Evolutionary conservation across 371 early-diverging fungal species (phyloP), one percentile per base, ranked within the genome.

Genomic region (Mucor velutinosus): DNA sequence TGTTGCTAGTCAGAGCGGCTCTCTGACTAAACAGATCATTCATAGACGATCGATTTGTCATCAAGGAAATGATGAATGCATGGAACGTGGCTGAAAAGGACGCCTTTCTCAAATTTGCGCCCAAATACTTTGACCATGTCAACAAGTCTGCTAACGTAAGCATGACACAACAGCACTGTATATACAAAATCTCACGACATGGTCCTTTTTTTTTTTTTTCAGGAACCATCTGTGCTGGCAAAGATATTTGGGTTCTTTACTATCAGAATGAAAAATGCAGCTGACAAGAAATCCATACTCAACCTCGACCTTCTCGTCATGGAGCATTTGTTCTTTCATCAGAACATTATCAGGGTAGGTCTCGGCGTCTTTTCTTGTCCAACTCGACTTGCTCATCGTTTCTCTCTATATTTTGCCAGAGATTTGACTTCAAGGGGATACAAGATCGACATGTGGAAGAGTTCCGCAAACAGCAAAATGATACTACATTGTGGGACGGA

Each of bases 161-260:
- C 19, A 29, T 33, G 10, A 30, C 21, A 15, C 51, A 64, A 64
- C 57, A 41, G 47, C 6, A 8, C 4, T 11, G 10, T 37, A 29
- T n/a, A 37, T 37, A 23, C 33, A 37, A 49, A 25, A 35, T 29
- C 15, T 51, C 30, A 47, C 32, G 35, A 15, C 43, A n/a, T n/a
- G n/a, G n/a, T n/a, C n/a, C n/a, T n/a, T 29, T 47, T 6, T 56
- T 17, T 2, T 7, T 7, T 25, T 14, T 12, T 57, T 15, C 74
- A 82, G 74, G 79, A 87, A 17, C 94, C 94, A 1, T 94, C 94
- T 0, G 81, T 94, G 1, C 76, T 97, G 43, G 95, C 94, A 41
- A 95, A 95, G 76, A 96, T 97, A 49, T 93, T 96, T 83, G 97
- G 97, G 0, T 90, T 96, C 67, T 96, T 94, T 68, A 89, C 90